These are phyloP conservation scores for Mallotus repandus DNA, from an alignment of 441 rosid species.

Conservation along the genomic window DNA sequence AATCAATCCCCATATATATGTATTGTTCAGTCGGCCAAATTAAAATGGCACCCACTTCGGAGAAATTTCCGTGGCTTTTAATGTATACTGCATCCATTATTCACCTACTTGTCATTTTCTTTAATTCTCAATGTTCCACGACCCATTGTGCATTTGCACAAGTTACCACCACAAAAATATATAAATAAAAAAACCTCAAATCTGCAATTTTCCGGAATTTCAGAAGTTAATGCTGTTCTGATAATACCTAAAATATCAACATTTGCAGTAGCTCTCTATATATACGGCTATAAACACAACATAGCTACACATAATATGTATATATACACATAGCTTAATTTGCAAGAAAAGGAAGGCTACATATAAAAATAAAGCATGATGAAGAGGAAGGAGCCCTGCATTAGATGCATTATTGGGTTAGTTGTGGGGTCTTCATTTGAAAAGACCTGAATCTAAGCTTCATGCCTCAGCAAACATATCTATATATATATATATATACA, in stretches of 20 bases:
- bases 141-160: neutral
- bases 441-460: neutral
- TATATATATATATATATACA: no score
- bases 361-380: neutral
- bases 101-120: constrained; percentile 18
- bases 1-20: neutral
- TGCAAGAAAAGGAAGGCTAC: neutral
- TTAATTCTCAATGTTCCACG: no score
- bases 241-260: no score
- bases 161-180: neutral
- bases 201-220: neutral
- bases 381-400: neutral
- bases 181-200: neutral
- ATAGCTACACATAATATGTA: neutral
- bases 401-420: constrained; percentile 15
- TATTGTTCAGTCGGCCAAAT: constrained; percentile 1
- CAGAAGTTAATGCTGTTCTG: neutral
- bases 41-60: neutral
- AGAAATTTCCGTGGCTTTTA: constrained; percentile 1
- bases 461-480: neutral
- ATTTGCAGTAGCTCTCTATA: no score
- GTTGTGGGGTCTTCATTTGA: neutral
- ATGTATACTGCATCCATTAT: constrained; percentile 1
- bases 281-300: neutral
- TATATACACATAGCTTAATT: no score